Evolutionary conservation across 1,139 yeast species (phyloP).

Genomic region (Taphrina flavorubra): DNA sequence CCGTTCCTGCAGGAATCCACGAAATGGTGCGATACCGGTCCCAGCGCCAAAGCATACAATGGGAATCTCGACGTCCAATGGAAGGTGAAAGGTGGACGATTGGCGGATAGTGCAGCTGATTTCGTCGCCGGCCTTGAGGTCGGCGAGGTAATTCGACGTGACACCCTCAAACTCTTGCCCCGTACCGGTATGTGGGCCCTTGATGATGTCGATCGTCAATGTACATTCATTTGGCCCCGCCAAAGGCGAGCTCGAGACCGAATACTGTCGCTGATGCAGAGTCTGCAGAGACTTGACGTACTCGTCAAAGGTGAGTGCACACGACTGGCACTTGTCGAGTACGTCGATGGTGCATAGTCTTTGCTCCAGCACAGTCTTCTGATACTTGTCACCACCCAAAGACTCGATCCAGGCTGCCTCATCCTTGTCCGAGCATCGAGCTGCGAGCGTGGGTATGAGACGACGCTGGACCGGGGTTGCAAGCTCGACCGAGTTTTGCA

Average conservation of each 20-base stretch:
- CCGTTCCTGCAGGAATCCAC: slow-evolving; percentile 92
- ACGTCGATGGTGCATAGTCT: slow-evolving; percentile 36
- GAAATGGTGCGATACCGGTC: slow-evolving; percentile 97
- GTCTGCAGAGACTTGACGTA: slow-evolving; percentile 32
- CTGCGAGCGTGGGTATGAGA: slow-evolving; percentile 17
- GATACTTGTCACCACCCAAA: slow-evolving; percentile 38
- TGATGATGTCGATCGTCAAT: slow-evolving; percentile 34
- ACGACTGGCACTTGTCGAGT: slow-evolving; percentile 32
- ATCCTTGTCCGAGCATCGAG: slow-evolving; percentile 11
- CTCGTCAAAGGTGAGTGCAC: slow-evolving; percentile 30
- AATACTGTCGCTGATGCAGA: slow-evolving; percentile 36
- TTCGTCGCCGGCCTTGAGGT: slow-evolving; percentile 33
- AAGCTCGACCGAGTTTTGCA: slow-evolving; percentile 32
- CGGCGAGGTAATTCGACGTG: slow-evolving; percentile 35
- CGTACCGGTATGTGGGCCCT: slow-evolving; percentile 29
- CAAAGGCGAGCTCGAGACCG: slow-evolving; percentile 39
- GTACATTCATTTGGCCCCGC: slow-evolving; percentile 30
- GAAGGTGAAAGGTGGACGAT: slow-evolving; percentile 37
- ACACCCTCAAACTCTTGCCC: slow-evolving; percentile 32
- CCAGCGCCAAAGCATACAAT: slow-evolving; percentile 40
- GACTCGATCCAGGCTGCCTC: slow-evolving; percentile 32
- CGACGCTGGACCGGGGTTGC: slow-evolving; percentile 34
- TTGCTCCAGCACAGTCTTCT: slow-evolving; percentile 25
- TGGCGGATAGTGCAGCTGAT: slow-evolving; percentile 34
- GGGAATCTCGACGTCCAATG: slow-evolving; percentile 29